phyloP scores from a whole-genome alignment of 2,329 filamentous ascomycete species.

The Cordyceps militaris region DNA sequence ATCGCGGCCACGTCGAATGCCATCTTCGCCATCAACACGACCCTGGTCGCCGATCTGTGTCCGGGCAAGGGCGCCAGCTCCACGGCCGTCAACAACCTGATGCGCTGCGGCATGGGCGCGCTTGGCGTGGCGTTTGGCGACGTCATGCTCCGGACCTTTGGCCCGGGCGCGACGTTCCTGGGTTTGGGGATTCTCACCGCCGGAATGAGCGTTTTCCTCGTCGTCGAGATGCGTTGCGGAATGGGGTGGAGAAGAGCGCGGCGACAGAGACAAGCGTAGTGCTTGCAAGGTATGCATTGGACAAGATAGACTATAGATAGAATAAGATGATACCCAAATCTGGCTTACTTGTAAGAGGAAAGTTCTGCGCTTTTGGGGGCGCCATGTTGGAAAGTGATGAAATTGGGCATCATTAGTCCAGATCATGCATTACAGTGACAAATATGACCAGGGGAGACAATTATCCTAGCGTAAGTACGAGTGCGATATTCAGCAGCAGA shows the following conservation, averaged over 20 bases:
- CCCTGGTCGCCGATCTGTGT: background rate
- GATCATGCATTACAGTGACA: too few relatives aligned
- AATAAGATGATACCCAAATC: too few relatives aligned
- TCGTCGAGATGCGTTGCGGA: background rate
- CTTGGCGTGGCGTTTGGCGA: background rate
- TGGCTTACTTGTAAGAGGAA: too few relatives aligned
- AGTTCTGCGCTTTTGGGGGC: too few relatives aligned
- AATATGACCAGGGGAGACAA: too few relatives aligned
- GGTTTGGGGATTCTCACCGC: slow-evolving; percentile 1
- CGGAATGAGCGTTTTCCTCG: background rate
- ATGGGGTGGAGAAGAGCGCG: background rate
- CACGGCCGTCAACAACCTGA: background rate
- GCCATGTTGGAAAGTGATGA: too few relatives aligned
- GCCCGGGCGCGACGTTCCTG: slow-evolving; percentile 7
- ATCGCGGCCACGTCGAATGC: background rate
- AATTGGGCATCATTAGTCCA: too few relatives aligned
- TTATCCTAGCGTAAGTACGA: too few relatives aligned
- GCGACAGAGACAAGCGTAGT: too few relatives aligned
- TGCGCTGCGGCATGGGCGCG: background rate
- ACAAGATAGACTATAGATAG: too few relatives aligned
- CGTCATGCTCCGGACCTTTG: background rate
- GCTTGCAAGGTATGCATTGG: too few relatives aligned
- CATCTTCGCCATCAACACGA: background rate
- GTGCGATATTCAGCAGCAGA: too few relatives aligned
- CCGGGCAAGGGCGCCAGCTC: background rate